phyloP scores from a whole-genome alignment of 2,329 filamentous ascomycete species.

The Fusarium aywerte region DNA sequence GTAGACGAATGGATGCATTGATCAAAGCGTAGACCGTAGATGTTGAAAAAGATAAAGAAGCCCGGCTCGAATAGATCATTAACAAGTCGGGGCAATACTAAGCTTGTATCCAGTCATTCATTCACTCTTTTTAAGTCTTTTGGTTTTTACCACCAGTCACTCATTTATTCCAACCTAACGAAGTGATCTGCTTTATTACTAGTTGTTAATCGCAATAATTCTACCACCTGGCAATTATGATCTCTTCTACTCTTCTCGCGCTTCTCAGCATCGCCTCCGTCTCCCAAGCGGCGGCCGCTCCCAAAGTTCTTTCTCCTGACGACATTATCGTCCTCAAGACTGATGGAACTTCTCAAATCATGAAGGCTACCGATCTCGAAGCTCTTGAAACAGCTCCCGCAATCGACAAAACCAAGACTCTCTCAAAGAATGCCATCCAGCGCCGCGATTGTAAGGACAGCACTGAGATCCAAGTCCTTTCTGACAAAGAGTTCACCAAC shows the following conservation, averaged over 20 bases:
- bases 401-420: not conserved
- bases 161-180: not conserved
- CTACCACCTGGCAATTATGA: constrained; percentile 2
- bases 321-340: constrained; percentile 37
- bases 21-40: not conserved
- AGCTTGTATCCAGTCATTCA: constrained; percentile 1
- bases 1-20: not conserved
- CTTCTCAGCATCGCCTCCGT: constrained; percentile 32
- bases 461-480: constrained; percentile 34
- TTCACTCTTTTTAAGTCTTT: not conserved
- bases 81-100: not conserved
- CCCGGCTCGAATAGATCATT: not conserved
- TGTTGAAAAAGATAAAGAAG: constrained; percentile 14
- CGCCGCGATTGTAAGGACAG: constrained; percentile 33
- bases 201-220: not conserved
- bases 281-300: constrained; percentile 24
- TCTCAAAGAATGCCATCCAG: not conserved
- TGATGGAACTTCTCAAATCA: constrained; percentile 33
- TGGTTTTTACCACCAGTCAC: constrained; percentile 10
- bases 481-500: constrained; percentile 39
- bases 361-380: constrained; percentile 36
- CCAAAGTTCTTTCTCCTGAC: constrained; percentile 20
- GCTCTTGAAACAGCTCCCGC: constrained; percentile 29
- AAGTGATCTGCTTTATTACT: not conserved
- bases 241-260: constrained; percentile 26